These are phyloP conservation scores for Scopulariopsis brevicaulis DNA, from an alignment of 2,329 filamentous ascomycete species.

Conservation along the genomic window DNA sequence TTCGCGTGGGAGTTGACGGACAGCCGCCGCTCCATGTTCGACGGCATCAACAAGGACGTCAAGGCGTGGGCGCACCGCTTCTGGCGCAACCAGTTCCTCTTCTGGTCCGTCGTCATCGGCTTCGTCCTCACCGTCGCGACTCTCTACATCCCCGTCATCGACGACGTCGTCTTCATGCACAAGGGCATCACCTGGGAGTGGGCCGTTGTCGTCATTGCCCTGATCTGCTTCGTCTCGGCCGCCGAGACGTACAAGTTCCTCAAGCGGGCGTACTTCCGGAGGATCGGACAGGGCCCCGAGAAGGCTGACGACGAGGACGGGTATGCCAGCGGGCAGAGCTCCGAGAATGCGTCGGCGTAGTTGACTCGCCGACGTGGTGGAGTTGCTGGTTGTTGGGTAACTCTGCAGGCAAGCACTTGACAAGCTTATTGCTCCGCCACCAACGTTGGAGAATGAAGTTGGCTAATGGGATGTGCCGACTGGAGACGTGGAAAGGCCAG, in stretches of 20 bases:
- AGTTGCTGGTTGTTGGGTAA: neutral
- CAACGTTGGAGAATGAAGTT: too few species aligned
- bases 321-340: neutral
- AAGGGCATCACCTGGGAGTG: conserved; percentile 57
- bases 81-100: conserved; percentile 43
- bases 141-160: conserved; percentile 58
- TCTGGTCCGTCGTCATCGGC: conserved; percentile 36
- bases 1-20: conserved; percentile 60
- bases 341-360: neutral
- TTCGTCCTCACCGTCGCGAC: conserved; percentile 46
- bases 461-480: too few species aligned
- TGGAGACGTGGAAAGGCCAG: too few species aligned
- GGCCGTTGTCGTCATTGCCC: conserved; percentile 52
- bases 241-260: conserved; percentile 57
- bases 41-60: conserved; percentile 36
- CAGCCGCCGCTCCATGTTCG: conserved; percentile 55
- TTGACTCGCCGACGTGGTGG: neutral
- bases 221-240: conserved; percentile 50
- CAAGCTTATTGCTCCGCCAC: neutral
- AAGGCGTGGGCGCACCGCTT: conserved; percentile 44
- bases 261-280: conserved; percentile 45
- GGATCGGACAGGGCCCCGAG: conserved; percentile 10
- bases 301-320: conserved; percentile 9
- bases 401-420: neutral
- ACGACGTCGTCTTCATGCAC: conserved; percentile 55